These are phyloP conservation scores for Trichoderma virens DNA, from an alignment of 495 filamentous ascomycete species.

Conservation along the genomic window DNA sequence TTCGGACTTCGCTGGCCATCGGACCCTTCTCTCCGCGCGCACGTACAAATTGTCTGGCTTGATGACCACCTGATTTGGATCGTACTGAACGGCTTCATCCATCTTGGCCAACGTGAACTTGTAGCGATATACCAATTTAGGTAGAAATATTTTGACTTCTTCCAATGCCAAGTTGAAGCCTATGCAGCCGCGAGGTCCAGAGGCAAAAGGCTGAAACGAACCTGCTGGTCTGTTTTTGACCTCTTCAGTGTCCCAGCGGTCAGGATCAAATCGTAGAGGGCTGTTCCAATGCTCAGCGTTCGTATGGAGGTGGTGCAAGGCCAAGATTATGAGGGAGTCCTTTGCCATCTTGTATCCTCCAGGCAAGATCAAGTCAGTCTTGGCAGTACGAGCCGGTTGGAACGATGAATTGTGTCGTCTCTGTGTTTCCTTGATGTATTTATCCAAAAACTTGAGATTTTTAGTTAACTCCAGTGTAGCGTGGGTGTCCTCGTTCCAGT, in stretches of 20 bases:
- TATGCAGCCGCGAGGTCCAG: slow-evolving; percentile 44
- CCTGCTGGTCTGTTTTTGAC: slow-evolving; percentile 36
- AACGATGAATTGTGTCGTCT: slow-evolving; percentile 48
- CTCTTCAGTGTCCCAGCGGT: slow-evolving; percentile 45
- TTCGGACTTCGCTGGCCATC: slow-evolving; percentile 29
- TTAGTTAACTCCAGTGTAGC: slow-evolving; percentile 34
- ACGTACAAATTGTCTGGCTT: slow-evolving; percentile 49
- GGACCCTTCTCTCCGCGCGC: slow-evolving; percentile 34
- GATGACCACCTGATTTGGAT: slow-evolving; percentile 50
- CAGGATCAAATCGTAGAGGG: slow-evolving; percentile 44
- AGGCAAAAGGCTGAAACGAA: slow-evolving; percentile 46
- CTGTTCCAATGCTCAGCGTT: slow-evolving; percentile 46
- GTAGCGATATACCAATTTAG: slow-evolving; percentile 47
- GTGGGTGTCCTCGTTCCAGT: slow-evolving; percentile 24
- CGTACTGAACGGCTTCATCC: slow-evolving; percentile 42
- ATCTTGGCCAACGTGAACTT: slow-evolving; percentile 31
- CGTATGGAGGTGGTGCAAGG: slow-evolving; percentile 45
- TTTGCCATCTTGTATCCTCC: slow-evolving; percentile 47
- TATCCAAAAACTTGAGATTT: slow-evolving; percentile 40
- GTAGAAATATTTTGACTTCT: slow-evolving; percentile 45
- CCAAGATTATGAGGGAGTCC: slow-evolving; percentile 39
- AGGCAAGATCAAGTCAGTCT: slow-evolving; percentile 44
- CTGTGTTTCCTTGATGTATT: slow-evolving; percentile 51
- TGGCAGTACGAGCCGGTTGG: slow-evolving; percentile 46
- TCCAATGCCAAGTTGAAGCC: slow-evolving; percentile 52